Base-by-base conservation (phyloP, 2,329 filamentous ascomycete species). In the Cladosporium sphaerospermum region DNA sequence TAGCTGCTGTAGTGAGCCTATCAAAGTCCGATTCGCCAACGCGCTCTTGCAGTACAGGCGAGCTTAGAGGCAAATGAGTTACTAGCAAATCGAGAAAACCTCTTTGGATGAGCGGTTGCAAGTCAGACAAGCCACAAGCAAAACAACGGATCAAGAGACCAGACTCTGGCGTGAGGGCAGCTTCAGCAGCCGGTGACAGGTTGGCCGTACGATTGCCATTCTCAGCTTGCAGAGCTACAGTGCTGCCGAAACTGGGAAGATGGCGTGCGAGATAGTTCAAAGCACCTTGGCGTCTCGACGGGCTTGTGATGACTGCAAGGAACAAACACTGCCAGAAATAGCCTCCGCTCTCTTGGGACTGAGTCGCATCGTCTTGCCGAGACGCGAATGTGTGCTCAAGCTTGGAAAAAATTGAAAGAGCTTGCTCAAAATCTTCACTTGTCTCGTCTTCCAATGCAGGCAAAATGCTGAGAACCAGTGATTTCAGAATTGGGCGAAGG, bases 321-420 rank as follows among this genome's bases (percentile, higher is more conserved):
- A 99, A 97, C 66, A 99, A 86, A 68, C 90, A 96, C 72, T 99
- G 93, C 93, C 93, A 99, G 69, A 97, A 99, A 69, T 93, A 96
- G 59, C 88, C 88, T 10, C 59, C 56, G 45, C 78, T 43, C 75
- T 80, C 68, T n/a, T 37, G 28, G 4, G 39, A 19, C 10, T 33
- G 34, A 2, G 45, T 71, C 81, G 58, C 1, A 47, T 46, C 16
- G 1, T 51, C 11, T 28, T 37, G 40, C 8, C 23, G 19, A 73
- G 54, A 84, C 62, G 90, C 80, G 45, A 81, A 79, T 54, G 78
- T 71, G 10, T 16, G 16, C 64, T 91, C 89, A 67, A 97, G 83
- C 53, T 80, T 83, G 61, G 93, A 86, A 44, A 97, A 68, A 9
- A 96, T 81, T 54, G 80, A 81, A 53, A 96, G 69, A 1, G 91